Conservation (phyloP, 2,329 filamentous ascomycete genomes). For the Nemania diffusa region DNA sequence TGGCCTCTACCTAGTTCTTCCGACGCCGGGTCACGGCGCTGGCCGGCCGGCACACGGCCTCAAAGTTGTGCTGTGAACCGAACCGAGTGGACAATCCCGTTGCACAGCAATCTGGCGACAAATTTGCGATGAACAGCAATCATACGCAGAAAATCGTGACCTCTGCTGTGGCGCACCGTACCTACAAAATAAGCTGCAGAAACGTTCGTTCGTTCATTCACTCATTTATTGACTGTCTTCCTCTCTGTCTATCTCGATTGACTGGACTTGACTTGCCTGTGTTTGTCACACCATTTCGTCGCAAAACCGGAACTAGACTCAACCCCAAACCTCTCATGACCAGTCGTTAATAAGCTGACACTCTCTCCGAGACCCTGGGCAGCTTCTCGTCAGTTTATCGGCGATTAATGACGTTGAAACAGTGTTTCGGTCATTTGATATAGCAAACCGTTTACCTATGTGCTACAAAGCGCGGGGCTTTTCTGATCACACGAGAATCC, state of each 20-base stretch:
- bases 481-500: not conserved
- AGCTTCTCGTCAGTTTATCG: not conserved
- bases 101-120: slow-evolving; percentile 17
- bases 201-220: not conserved
- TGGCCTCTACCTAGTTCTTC: slow-evolving; percentile 7
- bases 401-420: not conserved
- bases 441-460: slow-evolving; percentile 14
- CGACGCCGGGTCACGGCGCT: slow-evolving; percentile 41
- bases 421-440: not conserved
- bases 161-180: not conserved
- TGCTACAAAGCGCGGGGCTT: not conserved
- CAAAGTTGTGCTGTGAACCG: slow-evolving; percentile 31
- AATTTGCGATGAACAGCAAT: not conserved
- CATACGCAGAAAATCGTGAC: not conserved
- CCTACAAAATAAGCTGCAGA: slow-evolving; percentile 5
- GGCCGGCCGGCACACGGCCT: slow-evolving; percentile 42
- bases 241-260: not conserved
- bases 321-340: not conserved
- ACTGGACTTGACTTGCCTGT: not conserved
- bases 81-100: slow-evolving; percentile 40
- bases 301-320: not conserved
- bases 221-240: not conserved
- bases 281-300: not conserved
- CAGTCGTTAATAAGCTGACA: not conserved
- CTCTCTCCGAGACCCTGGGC: slow-evolving; percentile 8